Percentiles rank a stretch among this genome's conserved stretches.
Conservation (phyloP, 2,329 filamentous ascomycete genomes). For the Ustilaginoidea virens region DNA sequence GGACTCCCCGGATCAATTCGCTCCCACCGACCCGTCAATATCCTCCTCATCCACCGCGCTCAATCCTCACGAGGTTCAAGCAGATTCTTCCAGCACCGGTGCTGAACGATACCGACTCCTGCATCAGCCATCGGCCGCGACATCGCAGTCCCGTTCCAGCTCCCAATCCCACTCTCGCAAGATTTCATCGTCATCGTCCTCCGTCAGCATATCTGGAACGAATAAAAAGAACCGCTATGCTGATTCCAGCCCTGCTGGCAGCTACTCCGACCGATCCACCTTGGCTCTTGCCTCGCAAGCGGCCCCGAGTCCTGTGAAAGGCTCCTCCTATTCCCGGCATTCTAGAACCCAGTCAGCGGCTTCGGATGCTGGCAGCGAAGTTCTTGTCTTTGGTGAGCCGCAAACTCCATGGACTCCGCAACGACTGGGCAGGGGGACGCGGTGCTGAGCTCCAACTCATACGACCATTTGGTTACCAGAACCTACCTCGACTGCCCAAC, state of each 20-base stretch:
- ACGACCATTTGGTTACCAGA: slow-evolving; percentile 28
- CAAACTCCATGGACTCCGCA: slow-evolving; percentile 30
- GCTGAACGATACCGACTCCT: background rate
- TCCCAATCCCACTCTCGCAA: slow-evolving; percentile 10
- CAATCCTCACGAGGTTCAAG: background rate
- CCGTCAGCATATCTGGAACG: slow-evolving; percentile 16
- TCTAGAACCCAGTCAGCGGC: slow-evolving; percentile 26
- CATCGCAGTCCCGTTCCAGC: background rate
- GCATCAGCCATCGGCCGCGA: slow-evolving; percentile 1
- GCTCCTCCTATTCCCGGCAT: slow-evolving; percentile 25
- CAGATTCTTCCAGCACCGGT: background rate
- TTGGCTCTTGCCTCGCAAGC: slow-evolving; percentile 28
- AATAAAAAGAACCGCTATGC: slow-evolving; percentile 41
- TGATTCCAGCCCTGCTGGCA: slow-evolving; percentile 42
- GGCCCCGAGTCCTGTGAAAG: slow-evolving; percentile 23
- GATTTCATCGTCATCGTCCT: slow-evolving; percentile 32
- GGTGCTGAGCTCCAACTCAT: slow-evolving; percentile 15
- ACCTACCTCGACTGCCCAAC: slow-evolving; percentile 26
- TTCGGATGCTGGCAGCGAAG: slow-evolving; percentile 26
- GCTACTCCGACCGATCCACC: slow-evolving; percentile 47
- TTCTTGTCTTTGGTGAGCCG: slow-evolving; percentile 18
- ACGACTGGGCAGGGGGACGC: slow-evolving; percentile 31
- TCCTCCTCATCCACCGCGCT: background rate
- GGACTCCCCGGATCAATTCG: slow-evolving; percentile 3
- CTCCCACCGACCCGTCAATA: slow-evolving; percentile 1